phyloP scores from a whole-genome alignment of 1,139 yeast species.

The Magnusiomyces suaveolens region DNA sequence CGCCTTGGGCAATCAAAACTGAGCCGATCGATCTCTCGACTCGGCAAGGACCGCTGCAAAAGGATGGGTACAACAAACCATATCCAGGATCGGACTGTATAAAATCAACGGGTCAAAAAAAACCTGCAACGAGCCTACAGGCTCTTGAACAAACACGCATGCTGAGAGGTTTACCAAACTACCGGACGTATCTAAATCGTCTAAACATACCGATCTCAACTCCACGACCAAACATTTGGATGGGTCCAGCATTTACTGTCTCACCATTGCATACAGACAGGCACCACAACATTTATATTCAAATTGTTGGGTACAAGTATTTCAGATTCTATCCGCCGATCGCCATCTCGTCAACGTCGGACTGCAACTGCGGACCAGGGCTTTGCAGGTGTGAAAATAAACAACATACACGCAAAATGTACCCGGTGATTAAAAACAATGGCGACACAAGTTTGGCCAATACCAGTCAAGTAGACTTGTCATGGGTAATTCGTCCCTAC shows the following conservation, averaged over 20 bases:
- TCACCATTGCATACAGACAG: constrained; percentile 25
- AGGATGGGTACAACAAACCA: not conserved
- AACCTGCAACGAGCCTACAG: too few relatives aligned
- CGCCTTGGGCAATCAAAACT: constrained; percentile 1
- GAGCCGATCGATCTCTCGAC: not conserved
- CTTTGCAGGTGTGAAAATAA: constrained; percentile 1
- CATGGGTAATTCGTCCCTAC: not conserved
- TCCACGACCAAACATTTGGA: constrained; percentile 20
- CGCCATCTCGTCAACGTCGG: not conserved
- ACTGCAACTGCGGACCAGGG: constrained; percentile 13
- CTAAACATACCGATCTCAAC: not conserved
- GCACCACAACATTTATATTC: constrained; percentile 22
- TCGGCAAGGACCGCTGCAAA: not conserved
- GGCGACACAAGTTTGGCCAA: constrained; percentile 15
- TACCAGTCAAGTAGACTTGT: constrained; percentile 20
- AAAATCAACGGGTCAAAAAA: too few relatives aligned
- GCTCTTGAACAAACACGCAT: not conserved
- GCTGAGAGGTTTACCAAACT: not conserved
- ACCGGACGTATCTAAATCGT: not conserved
- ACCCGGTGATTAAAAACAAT: not conserved
- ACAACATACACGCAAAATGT: constrained; percentile 1
- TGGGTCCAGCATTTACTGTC: constrained; percentile 24
- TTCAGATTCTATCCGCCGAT: constrained; percentile 19
- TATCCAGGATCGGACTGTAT: not conserved
- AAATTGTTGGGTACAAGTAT: constrained; percentile 24